A percentile compares a stretch with the other conserved stretches of the same genome.
phyloP scores from a whole-genome alignment of 805 yeast genomes.

The Ogataea sp. region DNA sequence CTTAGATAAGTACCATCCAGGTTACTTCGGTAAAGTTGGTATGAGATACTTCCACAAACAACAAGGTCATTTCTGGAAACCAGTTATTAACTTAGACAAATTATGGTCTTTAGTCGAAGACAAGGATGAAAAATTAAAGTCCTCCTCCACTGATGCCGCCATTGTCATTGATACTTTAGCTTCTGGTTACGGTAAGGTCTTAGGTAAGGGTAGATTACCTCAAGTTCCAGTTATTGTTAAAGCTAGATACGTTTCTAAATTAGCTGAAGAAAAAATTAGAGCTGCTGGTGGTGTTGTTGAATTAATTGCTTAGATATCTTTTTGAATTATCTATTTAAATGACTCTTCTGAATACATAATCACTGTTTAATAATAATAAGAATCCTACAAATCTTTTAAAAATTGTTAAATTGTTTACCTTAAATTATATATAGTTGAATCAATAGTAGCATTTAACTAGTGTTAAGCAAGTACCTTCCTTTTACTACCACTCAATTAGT shows the following conservation, averaged over 20 bases:
- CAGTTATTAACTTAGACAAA: conserved; percentile 96
- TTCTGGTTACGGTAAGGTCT: conserved; percentile 99
- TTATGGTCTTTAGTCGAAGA: conserved; percentile 95
- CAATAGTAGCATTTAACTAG: too few relatives aligned
- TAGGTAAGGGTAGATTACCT: conserved; percentile 99
- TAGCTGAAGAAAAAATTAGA: conserved; percentile 99
- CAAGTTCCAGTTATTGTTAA: conserved; percentile 97
- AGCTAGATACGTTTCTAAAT: conserved; percentile 98
- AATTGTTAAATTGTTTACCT: too few relatives aligned
- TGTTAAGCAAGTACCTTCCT: too few relatives aligned
- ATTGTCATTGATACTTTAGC: conserved; percentile 99
- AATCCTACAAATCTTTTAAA: too few relatives aligned
- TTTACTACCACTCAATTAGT: too few relatives aligned
- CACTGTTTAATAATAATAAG: not conserved
- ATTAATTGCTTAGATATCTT: conserved; percentile 80
- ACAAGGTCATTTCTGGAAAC: conserved; percentile 93
- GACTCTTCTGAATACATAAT: not conserved
- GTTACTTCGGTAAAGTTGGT: conserved; percentile 99
- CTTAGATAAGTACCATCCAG: conserved; percentile 99
- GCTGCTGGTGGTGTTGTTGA: conserved; percentile 99
- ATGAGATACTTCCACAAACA: conserved; percentile 99
- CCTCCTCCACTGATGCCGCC: conserved; percentile 83
- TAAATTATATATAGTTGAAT: too few relatives aligned
- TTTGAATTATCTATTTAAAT: not conserved
- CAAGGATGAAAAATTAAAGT: conserved; percentile 88